Evolutionary conservation across 2,329 filamentous ascomycete species (phyloP), one percentile per base, ranked within the genome.

Genomic region (Eutypa lata): DNA sequence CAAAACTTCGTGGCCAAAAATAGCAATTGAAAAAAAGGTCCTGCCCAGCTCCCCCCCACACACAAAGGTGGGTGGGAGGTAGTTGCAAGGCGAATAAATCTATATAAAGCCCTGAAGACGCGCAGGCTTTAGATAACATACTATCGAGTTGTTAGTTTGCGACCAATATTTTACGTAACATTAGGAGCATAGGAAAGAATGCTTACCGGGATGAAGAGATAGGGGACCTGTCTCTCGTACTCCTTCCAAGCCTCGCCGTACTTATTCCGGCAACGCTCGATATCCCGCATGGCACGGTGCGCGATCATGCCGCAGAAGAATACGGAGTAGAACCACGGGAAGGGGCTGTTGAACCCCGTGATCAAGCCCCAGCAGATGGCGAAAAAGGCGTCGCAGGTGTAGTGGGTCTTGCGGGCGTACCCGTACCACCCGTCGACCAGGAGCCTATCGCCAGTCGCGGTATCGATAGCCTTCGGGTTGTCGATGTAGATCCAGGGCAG

Each of bases 361-460:
- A 80, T 71, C 28, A 80, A 61, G n/a, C 75, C 77, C 77, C 77
- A 80, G 5, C 71, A 73, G 48, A 78, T 57, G 51, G 77, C 73
- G 57, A 80, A 80, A 68, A 76, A 78, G 35, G 65, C 64, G 53
- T 80, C 77, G 51, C 76, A 74, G 6, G 75, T 73, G 63, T 80
- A 80, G 63, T 79, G 76, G 45, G 78, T 73, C 69, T 80, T 94
- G 60, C 90, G 82, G 26, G 89, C 89, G 55, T 74, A 68, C 11
- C 86, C 87, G 60, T 91, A 94, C 90, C 91, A 96, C 37, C 91
- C 91, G 65, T 95, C 90, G 40, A 87, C 84, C 46, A 96, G 78
- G 54, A 96, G 86, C 56, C 85, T 86, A 64, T 91, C 89, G 49
- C 89, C 89, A 53, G 85, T 82, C 42, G 84, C 79, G 10, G 88